Evolutionary conservation across 2,329 filamentous ascomycete species (phyloP).

Genomic region (Fusarium tuaranense): DNA sequence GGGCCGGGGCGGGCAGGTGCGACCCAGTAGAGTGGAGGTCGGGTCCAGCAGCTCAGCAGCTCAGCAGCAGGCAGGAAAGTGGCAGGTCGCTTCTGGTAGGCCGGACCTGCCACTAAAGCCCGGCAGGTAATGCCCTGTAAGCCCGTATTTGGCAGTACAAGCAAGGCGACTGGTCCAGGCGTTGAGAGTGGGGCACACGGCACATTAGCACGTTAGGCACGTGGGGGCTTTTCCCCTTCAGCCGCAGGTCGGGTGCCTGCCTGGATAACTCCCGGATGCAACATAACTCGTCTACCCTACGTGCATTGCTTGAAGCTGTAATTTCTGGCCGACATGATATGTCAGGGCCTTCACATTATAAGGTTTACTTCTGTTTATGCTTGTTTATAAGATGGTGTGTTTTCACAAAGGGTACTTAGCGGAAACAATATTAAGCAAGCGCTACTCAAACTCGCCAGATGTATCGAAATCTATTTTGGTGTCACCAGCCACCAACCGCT

Average conservation of each 20-base stretch:
- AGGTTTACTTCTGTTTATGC: not conserved
- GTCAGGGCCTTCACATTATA: not conserved
- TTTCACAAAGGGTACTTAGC: not conserved
- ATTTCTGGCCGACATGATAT: not conserved
- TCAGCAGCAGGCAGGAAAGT: not conserved
- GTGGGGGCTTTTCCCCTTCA: slow-evolving; percentile 38
- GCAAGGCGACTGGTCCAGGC: slow-evolving; percentile 20
- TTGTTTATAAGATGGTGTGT: not conserved
- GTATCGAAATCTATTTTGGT: not conserved
- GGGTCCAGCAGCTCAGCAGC: not conserved
- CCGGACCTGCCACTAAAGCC: slow-evolving; percentile 17
- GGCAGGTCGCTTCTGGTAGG: slow-evolving; percentile 18
- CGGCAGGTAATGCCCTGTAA: slow-evolving; percentile 19
- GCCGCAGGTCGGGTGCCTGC: slow-evolving; percentile 26
- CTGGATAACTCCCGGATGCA: not conserved
- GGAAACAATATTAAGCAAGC: not conserved
- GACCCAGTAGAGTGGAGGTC: not conserved
- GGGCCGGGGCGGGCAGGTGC: not conserved
- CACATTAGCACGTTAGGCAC: slow-evolving; percentile 32
- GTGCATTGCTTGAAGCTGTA: not conserved
- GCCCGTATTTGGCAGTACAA: slow-evolving; percentile 15
- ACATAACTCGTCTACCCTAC: slow-evolving; percentile 22
- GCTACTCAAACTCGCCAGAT: not conserved
- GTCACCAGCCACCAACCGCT: not conserved
- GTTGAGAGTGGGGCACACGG: slow-evolving; percentile 17